A percentile compares a stretch with the other conserved stretches of the same genome.
phyloP scores from a whole-genome alignment of 2,329 filamentous ascomycete genomes.

The Niveomyces coronatus region DNA sequence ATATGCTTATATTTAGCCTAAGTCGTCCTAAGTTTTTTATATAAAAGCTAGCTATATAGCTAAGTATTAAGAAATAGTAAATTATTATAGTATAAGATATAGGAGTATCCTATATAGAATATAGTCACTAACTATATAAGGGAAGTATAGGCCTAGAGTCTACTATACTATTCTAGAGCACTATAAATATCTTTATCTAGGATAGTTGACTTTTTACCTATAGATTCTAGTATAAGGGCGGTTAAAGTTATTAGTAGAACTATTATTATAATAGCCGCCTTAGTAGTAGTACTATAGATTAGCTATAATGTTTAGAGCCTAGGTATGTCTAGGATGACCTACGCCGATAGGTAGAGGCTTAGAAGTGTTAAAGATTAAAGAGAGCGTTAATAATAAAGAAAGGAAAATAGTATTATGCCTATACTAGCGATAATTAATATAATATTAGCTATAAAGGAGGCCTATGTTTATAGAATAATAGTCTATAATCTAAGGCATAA shows the following conservation, averaged over 20 bases:
- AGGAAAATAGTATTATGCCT: neutral
- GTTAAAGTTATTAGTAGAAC: too few species aligned
- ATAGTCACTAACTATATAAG: too few species aligned
- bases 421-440: neutral
- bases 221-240: neutral
- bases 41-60: too few species aligned
- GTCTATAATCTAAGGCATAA: neutral
- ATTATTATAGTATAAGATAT: too few species aligned
- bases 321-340: constrained; percentile 1
- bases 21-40: too few species aligned
- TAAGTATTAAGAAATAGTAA: too few species aligned
- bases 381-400: neutral
- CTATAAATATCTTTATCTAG: too few species aligned
- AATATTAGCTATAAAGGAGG: neutral
- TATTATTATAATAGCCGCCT: neutral
- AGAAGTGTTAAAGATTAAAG: neutral
- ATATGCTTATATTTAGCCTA: too few species aligned
- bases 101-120: too few species aligned
- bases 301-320: constrained; percentile 1
- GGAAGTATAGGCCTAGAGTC: too few species aligned
- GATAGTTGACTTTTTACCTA: too few species aligned
- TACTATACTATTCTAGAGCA: too few species aligned
- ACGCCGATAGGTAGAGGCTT: neutral
- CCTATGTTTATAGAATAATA: neutral
- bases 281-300: neutral